These are phyloP conservation scores for Eucalyptus marginata DNA, from an alignment of 345 rosid genomes.

Conservation along the genomic window DNA sequence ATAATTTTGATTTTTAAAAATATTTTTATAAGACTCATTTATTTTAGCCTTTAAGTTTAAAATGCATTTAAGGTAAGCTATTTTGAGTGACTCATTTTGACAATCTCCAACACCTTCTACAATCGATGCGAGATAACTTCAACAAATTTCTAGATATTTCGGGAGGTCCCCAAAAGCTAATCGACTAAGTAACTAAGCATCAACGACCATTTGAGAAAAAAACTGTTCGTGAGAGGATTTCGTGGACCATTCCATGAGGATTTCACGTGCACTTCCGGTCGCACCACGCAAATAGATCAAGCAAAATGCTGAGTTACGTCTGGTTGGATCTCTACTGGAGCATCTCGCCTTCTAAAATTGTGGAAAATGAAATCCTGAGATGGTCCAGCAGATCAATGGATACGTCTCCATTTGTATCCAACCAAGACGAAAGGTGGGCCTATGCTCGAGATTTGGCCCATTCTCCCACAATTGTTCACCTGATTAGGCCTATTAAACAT, in stretches of 20 bases:
- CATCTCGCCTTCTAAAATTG: neutral
- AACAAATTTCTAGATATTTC: neutral
- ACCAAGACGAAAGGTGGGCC: neutral
- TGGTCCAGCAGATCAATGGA: neutral
- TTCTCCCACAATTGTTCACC: neutral
- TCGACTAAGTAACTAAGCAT: neutral
- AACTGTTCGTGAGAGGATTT: neutral
- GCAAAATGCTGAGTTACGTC: neutral
- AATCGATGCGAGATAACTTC: no score
- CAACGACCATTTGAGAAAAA: neutral
- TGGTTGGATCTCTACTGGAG: neutral
- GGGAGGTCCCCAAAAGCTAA: neutral
- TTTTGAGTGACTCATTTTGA: no score
- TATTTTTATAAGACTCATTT: no score
- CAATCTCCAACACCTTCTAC: accelerated
- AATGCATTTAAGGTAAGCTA: no score
- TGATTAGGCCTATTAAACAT: neutral
- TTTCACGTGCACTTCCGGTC: neutral
- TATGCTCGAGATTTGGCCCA: neutral
- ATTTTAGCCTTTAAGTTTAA: no score
- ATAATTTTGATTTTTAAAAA: no score
- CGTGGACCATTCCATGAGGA: neutral
- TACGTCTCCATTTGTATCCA: neutral
- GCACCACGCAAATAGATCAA: neutral
- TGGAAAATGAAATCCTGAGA: neutral